Evolutionary conservation across 129 eudicot species (phyloP).

Genomic region (Chrysanthemum lavandulifolium): DNA sequence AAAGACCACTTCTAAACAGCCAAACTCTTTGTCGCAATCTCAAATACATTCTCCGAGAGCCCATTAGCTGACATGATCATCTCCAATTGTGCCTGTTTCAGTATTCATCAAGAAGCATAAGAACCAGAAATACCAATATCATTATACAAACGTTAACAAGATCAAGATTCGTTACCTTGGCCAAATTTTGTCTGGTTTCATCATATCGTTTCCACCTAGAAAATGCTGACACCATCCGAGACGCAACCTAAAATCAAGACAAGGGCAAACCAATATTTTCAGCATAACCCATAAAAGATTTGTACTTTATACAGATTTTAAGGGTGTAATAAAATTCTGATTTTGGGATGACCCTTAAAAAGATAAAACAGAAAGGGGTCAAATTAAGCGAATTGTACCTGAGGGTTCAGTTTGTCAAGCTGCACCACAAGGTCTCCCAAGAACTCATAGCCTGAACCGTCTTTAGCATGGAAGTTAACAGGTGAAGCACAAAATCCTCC

Average conservation of each 20-base stretch:
- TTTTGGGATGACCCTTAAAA: background rate
- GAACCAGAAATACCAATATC: background rate
- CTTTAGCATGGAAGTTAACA: constrained; percentile 86
- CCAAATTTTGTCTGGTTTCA: constrained; percentile 77
- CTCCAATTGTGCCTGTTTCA: constrained; percentile 84
- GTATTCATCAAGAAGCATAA: background rate
- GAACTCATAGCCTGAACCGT: constrained; percentile 91
- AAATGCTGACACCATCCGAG: constrained; percentile 93
- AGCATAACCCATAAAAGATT: background rate
- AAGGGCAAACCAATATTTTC: constrained; percentile 9
- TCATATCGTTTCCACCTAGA: constrained; percentile 97
- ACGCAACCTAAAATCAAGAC: constrained; percentile 60
- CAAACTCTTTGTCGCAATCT: constrained; percentile 91
- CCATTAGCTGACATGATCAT: constrained; percentile 78
- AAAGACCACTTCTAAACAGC: constrained; percentile 43
- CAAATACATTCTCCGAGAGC: constrained; percentile 83
- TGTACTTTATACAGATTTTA: background rate
- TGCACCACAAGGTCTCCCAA: constrained; percentile 84
- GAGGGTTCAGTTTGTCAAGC: constrained; percentile 95
- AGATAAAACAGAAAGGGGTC: background rate
- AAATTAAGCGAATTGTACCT: constrained; percentile 47
- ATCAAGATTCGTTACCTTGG: constrained; percentile 55
- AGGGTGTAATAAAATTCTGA: background rate
- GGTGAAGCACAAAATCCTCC: constrained; percentile 95
- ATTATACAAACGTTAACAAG: background rate